These are phyloP conservation scores for Yarrowia sp. DNA, from an alignment of 805 yeast genomes.

Conservation along the genomic window DNA sequence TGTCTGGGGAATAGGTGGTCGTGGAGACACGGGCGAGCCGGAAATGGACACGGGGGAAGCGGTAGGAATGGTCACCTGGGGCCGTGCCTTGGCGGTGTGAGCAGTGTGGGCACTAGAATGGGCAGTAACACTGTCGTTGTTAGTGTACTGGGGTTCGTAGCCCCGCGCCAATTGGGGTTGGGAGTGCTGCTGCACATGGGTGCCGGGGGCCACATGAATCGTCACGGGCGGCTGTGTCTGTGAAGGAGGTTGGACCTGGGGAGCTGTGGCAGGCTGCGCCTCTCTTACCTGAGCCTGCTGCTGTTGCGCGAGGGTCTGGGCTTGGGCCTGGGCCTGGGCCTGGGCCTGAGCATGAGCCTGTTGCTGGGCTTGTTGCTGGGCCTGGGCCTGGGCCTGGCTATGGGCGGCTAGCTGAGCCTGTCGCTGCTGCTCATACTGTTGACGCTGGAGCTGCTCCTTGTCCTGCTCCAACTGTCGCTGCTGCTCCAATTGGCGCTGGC, in stretches of 20 bases:
- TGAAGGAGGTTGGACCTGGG: slow-evolving; percentile 14
- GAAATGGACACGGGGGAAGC: slow-evolving; percentile 9
- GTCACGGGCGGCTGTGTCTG: slow-evolving; percentile 29
- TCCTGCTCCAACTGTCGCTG: neutral
- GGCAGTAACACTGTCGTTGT: slow-evolving; percentile 20
- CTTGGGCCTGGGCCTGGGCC: slow-evolving; percentile 29
- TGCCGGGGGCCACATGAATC: slow-evolving; percentile 28
- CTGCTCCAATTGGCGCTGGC: slow-evolving; percentile 1
- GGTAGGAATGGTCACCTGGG: slow-evolving; percentile 10
- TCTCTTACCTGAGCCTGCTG: slow-evolving; percentile 27
- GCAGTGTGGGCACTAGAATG: slow-evolving; percentile 24
- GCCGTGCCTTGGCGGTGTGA: slow-evolving; percentile 27
- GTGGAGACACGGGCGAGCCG: slow-evolving; percentile 7
- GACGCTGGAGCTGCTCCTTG: slow-evolving; percentile 1
- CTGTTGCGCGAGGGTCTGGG: slow-evolving; percentile 25
- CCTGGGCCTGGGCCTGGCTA: neutral
- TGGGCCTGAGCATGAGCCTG: slow-evolving; percentile 28
- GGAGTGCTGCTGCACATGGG: slow-evolving; percentile 18
- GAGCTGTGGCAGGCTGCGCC: slow-evolving; percentile 27
- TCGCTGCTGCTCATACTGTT: slow-evolving; percentile 1
- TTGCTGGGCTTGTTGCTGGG: slow-evolving; percentile 27
- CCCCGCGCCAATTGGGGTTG: slow-evolving; percentile 24
- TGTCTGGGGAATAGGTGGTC: slow-evolving; percentile 7
- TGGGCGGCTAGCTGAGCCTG: slow-evolving; percentile 20
- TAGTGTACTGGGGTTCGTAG: slow-evolving; percentile 27